Percentiles rank a stretch among this genome's conserved stretches.
Evolutionary conservation across 345 rosid genomes (phyloP).

Genomic region (Luvunga scandens): DNA sequence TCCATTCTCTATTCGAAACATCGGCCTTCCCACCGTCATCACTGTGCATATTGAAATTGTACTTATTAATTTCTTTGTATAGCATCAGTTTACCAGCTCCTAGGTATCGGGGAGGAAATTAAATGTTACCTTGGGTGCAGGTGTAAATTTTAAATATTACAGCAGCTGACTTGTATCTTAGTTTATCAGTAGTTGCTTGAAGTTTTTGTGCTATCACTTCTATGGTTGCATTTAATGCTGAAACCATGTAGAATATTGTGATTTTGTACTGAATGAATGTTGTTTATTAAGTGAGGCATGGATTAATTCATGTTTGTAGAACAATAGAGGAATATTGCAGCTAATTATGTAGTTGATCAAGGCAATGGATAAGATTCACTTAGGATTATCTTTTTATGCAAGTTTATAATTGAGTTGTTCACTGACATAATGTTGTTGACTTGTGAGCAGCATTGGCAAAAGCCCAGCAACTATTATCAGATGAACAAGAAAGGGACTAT

Average conservation of each 20-base stretch:
- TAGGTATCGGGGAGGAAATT: not conserved
- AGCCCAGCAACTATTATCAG: constrained; percentile 81
- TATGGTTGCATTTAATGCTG: not conserved
- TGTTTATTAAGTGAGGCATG: not conserved
- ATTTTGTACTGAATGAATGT: not conserved
- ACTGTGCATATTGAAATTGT: not conserved
- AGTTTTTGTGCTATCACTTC: not conserved
- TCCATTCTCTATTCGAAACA: not conserved
- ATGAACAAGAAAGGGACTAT: constrained; percentile 89
- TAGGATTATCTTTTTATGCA: not conserved
- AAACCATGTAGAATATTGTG: not conserved
- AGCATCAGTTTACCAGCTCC: not conserved
- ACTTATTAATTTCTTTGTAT: not conserved
- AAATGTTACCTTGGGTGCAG: not conserved
- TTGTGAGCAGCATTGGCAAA: constrained; percentile 79
- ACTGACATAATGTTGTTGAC: constrained; percentile 20
- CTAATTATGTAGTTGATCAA: not conserved
- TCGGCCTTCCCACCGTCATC: not conserved
- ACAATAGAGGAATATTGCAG: not conserved
- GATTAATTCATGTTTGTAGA: not conserved
- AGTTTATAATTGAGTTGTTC: constrained; percentile 11
- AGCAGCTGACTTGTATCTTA: not conserved
- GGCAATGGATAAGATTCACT: not conserved
- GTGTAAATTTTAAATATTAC: not conserved
- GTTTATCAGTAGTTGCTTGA: not conserved